phyloP scores from a whole-genome alignment of 176 grass and related monocot genomes.

The Avena insularis region DNA sequence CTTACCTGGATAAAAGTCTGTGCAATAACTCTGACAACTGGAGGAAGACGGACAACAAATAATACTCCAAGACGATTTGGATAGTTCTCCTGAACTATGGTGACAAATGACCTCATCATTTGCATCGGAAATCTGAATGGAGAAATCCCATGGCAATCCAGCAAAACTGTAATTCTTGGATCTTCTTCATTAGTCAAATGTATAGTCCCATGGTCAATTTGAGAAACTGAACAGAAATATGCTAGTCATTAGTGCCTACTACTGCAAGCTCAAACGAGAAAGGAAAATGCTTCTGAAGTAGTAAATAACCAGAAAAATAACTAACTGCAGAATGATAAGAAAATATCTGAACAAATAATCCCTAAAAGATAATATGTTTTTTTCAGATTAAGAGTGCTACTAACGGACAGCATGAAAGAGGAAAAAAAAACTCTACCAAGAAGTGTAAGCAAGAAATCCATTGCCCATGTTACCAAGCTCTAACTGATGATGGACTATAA shows the following conservation, averaged over 20 bases:
- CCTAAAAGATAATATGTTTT: neutral
- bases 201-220: conserved; percentile 81
- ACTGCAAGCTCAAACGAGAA: conserved; percentile 36
- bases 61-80: conserved; percentile 80
- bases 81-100: conserved; percentile 89
- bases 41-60: conserved; percentile 88
- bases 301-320: conserved; percentile 14
- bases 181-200: conserved; percentile 83
- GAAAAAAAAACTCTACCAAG: conserved; percentile 19
- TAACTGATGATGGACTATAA: conserved; percentile 30
- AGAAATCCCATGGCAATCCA: conserved; percentile 92
- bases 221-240: conserved; percentile 75
- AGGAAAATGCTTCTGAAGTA: conserved; percentile 7
- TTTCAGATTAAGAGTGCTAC: neutral
- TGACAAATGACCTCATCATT: conserved; percentile 87
- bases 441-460: conserved; percentile 20
- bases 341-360: conserved; percentile 17
- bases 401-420: neutral
- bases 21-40: conserved; percentile 94
- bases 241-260: conserved; percentile 14
- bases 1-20: conserved; percentile 95
- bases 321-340: neutral
- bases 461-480: conserved; percentile 29
- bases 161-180: conserved; percentile 78
- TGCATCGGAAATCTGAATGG: conserved; percentile 98